Base-by-base conservation (phyloP, 2,329 filamentous ascomycete species). In the Chaetomiaceae sp. region DNA sequence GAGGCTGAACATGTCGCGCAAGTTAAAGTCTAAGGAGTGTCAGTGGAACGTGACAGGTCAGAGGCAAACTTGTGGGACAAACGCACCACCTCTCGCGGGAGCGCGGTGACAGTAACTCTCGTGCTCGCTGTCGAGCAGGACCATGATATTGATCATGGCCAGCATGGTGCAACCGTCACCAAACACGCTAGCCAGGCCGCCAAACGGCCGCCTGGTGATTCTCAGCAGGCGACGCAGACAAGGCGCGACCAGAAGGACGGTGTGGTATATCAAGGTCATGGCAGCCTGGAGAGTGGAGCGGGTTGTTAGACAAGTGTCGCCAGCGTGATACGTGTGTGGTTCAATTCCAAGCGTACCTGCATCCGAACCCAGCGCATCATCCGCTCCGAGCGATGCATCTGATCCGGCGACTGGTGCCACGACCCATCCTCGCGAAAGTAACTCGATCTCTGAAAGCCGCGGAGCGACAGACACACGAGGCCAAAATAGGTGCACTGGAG, bases 401-500 rank as follows among this genome's bases (percentile, higher is more conserved):
- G 23, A 20, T 40, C 43, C 16, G 51, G 43, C 2, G 38, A 40
- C 8, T 20, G 39, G 16, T 48, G 46, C 53, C 46, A 44, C 4
- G 44, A 37, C 16, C 35, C 46, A 42, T 49, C 40, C 10, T 48
- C 31, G 30, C 37, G 40, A 41, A 54, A 45, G 39, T 52, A 47
- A 13, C 48, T 21, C 23, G 47, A 58, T 27, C 23, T 21, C 17
- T 44, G 34, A 33, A 52, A 57, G 50, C 44, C 49, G 45, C 48
- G 55, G 31, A 58, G 54, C 44, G 58, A 51, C 34, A 16, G 21
- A 23, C 52, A 52, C 8, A 43, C 46, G 31, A 50, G 42, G 33
- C 84, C 51, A 9, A 59, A 58, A 16, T 57, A 61, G 35, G 42
- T 43, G 37, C 55, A 57, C 37, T 63, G 61, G 48, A 57, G 58